These are phyloP conservation scores for Hsuehochloa calcarea DNA, from an alignment of 176 grass and related monocot species.

Conservation along the genomic window DNA sequence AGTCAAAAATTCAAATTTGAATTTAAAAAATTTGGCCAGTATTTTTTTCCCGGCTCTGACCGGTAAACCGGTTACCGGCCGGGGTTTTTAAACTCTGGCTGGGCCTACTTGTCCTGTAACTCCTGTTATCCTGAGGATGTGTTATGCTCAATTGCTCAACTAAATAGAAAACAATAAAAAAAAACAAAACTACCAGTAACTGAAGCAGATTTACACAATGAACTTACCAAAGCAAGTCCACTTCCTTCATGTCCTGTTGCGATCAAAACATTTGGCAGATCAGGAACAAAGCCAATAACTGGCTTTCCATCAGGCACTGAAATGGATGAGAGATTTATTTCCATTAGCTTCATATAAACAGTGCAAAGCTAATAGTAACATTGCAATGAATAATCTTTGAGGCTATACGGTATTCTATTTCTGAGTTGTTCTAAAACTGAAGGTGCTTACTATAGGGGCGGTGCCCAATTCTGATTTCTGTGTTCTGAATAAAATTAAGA, in stretches of 20 bases:
- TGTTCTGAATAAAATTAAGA: slow-evolving; percentile 50
- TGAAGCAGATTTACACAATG: not conserved
- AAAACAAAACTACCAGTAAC: slow-evolving; percentile 5
- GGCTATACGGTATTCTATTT: not conserved
- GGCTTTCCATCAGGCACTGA: slow-evolving; percentile 98
- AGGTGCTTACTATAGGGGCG: slow-evolving; percentile 76
- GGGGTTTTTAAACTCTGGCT: no score
- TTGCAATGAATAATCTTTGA: slow-evolving; percentile 17
- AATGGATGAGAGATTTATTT: slow-evolving; percentile 31
- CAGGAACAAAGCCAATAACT: slow-evolving; percentile 77
- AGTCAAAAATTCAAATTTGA: no score
- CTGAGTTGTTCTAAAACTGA: not conserved
- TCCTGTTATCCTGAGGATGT: not conserved
- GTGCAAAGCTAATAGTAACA: slow-evolving; percentile 3
- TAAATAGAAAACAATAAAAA: not conserved
- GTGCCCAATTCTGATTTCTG: slow-evolving; percentile 81
- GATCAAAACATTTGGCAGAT: slow-evolving; percentile 73
- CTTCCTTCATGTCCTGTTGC: slow-evolving; percentile 96
- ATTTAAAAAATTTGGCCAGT: no score
- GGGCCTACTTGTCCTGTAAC: slow-evolving; percentile 9
- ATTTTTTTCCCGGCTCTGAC: no score
- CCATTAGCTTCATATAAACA: slow-evolving; percentile 1
- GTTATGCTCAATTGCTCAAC: not conserved
- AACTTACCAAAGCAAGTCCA: slow-evolving; percentile 88
- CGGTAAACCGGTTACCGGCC: no score